These are phyloP conservation scores for Globisporangium carolinianum DNA, from an alignment of 352 stramenopile species.

Conservation along the genomic window DNA sequence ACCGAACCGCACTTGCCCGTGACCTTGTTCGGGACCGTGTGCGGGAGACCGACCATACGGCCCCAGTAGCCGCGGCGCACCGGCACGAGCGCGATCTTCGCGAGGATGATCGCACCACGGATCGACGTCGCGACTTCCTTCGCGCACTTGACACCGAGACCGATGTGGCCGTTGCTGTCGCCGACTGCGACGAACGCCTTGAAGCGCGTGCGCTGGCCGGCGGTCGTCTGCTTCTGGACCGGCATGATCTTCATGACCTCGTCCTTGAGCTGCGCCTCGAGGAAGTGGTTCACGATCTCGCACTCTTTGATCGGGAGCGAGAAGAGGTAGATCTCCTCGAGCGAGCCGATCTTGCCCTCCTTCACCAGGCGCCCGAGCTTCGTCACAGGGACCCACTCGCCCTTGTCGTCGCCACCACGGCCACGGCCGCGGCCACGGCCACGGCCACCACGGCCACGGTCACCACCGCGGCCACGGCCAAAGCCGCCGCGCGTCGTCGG, in stretches of 20 bases:
- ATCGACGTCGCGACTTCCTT: slow-evolving; percentile 99
- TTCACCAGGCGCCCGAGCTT: slow-evolving; percentile 99
- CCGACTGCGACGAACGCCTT: slow-evolving; percentile 99
- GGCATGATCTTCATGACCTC: slow-evolving; percentile 99
- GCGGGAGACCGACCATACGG: slow-evolving; percentile 89
- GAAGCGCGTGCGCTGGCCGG: slow-evolving; percentile 99
- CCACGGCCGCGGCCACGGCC: slow-evolving; percentile 83
- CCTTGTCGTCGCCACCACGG: slow-evolving; percentile 84
- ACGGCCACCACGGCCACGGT: slow-evolving; percentile 70
- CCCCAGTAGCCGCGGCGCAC: slow-evolving; percentile 99
- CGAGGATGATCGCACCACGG: slow-evolving; percentile 97
- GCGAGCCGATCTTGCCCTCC: slow-evolving; percentile 98
- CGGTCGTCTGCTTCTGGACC: slow-evolving; percentile 99
- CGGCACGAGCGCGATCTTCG: slow-evolving; percentile 98
- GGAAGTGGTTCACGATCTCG: slow-evolving; percentile 99
- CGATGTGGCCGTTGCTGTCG: slow-evolving; percentile 98
- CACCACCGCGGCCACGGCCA: slow-evolving; percentile 84
- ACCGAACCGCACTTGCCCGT: slow-evolving; percentile 99
- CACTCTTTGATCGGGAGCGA: slow-evolving; percentile 99
- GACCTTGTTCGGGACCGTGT: slow-evolving; percentile 99
- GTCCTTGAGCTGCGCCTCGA: slow-evolving; percentile 97
- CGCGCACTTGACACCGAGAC: slow-evolving; percentile 98
- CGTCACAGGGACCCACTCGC: slow-evolving; percentile 99
- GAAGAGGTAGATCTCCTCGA: slow-evolving; percentile 99
- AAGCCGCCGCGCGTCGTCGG: slow-evolving; percentile 90